These are phyloP conservation scores for Calvatia gigantea DNA, from an alignment of 768 basidiomycete species.

Conservation along the genomic window DNA sequence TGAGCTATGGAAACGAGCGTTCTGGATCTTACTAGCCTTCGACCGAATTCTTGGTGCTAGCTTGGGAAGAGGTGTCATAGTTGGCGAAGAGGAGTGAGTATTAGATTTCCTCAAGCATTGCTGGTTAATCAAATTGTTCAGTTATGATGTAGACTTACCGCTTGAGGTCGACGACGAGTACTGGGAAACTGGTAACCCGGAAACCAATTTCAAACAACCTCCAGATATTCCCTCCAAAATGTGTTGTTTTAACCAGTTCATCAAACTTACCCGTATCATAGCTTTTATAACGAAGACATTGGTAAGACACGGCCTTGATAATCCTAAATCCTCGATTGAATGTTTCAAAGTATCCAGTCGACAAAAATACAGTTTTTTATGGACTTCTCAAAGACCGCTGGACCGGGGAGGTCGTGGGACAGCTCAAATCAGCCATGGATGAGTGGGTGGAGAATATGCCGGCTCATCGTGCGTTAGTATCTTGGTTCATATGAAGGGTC, in stretches of 20 bases:
- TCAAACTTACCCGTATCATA: slow-evolving; percentile 66
- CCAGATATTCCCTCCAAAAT: slow-evolving; percentile 51
- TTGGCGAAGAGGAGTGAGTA: slow-evolving; percentile 67
- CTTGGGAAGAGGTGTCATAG: slow-evolving; percentile 53
- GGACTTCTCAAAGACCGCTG: slow-evolving; percentile 51
- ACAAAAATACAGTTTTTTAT: slow-evolving; percentile 54
- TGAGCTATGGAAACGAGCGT: slow-evolving; percentile 77
- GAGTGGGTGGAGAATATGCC: slow-evolving; percentile 73
- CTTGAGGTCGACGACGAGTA: slow-evolving; percentile 81
- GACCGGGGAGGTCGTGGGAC: slow-evolving; percentile 56
- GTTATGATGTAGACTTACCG: slow-evolving; percentile 80
- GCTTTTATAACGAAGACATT: slow-evolving; percentile 69
- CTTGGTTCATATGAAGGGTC: neutral
- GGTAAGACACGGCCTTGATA: slow-evolving; percentile 33
- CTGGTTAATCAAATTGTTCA: slow-evolving; percentile 25
- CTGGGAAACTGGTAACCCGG: slow-evolving; percentile 56
- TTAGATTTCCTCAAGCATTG: neutral
- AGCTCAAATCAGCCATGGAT: slow-evolving; percentile 66
- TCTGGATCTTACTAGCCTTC: slow-evolving; percentile 65
- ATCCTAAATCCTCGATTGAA: neutral
- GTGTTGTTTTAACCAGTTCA: slow-evolving; percentile 57
- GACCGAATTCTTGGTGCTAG: slow-evolving; percentile 54
- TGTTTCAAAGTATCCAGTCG: slow-evolving; percentile 59
- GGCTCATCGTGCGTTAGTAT: slow-evolving; percentile 48
- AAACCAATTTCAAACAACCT: slow-evolving; percentile 65